Percentiles rank a stretch among this genome's conserved stretches.
phyloP scores from a whole-genome alignment of 2,329 filamentous ascomycete genomes.

The Celoporthe dispersa region DNA sequence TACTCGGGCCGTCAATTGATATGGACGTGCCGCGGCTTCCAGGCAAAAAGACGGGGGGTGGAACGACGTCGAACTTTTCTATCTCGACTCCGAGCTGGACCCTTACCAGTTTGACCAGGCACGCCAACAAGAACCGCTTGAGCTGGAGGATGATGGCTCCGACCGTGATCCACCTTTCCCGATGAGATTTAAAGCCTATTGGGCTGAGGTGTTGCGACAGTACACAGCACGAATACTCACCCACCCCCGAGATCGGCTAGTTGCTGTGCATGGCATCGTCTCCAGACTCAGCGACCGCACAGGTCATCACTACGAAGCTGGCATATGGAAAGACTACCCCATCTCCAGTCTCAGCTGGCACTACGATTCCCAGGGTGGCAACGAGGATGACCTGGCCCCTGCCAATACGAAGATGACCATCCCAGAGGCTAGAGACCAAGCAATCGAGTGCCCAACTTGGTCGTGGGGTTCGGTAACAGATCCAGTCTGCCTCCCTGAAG shows the following conservation, averaged over 20 bases:
- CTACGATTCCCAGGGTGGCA: constrained; percentile 1
- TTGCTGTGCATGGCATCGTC: background rate
- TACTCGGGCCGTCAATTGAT: background rate
- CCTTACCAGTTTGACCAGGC: background rate
- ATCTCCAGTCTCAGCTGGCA: constrained; percentile 1
- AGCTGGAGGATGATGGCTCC: background rate
- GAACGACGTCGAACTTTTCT: background rate
- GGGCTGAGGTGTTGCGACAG: background rate
- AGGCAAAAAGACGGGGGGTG: background rate
- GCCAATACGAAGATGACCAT: background rate
- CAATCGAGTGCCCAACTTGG: background rate
- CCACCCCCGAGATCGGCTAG: background rate
- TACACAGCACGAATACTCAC: constrained; percentile 7
- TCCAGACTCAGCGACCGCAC: background rate
- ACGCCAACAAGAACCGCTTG: background rate
- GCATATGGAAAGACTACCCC: constrained; percentile 1
- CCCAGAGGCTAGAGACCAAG: background rate
- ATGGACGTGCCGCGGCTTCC: constrained; percentile 2
- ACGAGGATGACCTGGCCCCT: background rate
- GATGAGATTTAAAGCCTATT: background rate
- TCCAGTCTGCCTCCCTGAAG: constrained; percentile 1
- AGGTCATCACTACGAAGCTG: background rate
- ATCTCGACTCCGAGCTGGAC: constrained; percentile 1
- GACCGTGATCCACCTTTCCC: background rate
- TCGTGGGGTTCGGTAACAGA: background rate